Conservation (phyloP, 1,284 basidiomycete species). For the Apiotrichum laibachii region DNA sequence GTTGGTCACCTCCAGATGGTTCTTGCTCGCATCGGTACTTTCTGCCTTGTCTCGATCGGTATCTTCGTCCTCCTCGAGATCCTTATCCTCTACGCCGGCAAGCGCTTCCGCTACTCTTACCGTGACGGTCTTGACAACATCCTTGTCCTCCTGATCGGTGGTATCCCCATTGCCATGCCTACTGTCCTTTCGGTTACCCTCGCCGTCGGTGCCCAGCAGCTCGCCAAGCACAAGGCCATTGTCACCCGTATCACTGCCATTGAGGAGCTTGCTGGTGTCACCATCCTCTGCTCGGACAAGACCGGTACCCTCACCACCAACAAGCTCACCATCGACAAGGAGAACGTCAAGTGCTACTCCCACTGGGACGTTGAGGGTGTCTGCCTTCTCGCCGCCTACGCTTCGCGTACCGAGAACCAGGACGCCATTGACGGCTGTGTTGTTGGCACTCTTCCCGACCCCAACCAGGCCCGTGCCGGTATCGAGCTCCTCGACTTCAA, state of each 20-base stretch:
- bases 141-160: conserved; percentile 94
- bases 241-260: conserved; percentile 98
- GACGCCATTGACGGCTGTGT: conserved; percentile 93
- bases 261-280: conserved; percentile 93
- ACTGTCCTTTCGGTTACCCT: conserved; percentile 94
- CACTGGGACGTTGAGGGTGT: conserved; percentile 85
- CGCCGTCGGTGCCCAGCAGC: conserved; percentile 94
- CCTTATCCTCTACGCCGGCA: conserved; percentile 78
- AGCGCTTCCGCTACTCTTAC: conserved; percentile 81
- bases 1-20: conserved; percentile 98
- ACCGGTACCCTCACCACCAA: conserved; percentile 97
- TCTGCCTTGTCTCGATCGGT: conserved; percentile 90
- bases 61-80: conserved; percentile 90
- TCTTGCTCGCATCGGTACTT: conserved; percentile 90
- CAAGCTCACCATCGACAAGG: conserved; percentile 95
- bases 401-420: conserved; percentile 97
- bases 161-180: conserved; percentile 98
- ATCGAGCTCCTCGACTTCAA: conserved; percentile 98
- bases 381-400: conserved; percentile 89
- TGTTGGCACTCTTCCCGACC: conserved; percentile 73
- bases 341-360: conserved; percentile 87
- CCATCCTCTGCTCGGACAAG: conserved; percentile 96
- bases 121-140: conserved; percentile 94
- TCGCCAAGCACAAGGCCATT: conserved; percentile 97
- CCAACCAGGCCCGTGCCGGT: conserved; percentile 73